Conservation (phyloP, 345 rosid species). For the Microthlaspi erraticum region DNA sequence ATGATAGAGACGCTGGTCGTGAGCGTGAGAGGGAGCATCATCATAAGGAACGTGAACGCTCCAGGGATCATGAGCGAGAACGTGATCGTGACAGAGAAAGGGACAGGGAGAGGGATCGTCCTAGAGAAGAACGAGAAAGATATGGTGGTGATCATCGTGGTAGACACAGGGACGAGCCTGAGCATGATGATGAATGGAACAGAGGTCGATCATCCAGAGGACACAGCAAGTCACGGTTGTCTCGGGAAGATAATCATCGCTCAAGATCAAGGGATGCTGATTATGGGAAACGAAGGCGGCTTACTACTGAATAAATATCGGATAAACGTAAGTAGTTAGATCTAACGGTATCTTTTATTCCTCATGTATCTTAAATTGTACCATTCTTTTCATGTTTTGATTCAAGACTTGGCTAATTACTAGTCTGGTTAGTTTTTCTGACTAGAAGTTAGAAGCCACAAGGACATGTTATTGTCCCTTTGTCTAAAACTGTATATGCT, state of each 20-base stretch:
- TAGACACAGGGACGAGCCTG: slow-evolving; percentile 61
- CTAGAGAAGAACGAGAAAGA: slow-evolving; percentile 68
- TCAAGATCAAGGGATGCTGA: slow-evolving; percentile 78
- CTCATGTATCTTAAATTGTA: slow-evolving; percentile 12
- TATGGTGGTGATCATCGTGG: slow-evolving; percentile 60
- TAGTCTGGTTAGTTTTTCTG: slow-evolving; percentile 6
- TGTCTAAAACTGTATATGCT: slow-evolving; percentile 26
- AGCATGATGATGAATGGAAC: slow-evolving; percentile 73
- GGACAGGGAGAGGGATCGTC: slow-evolving; percentile 67
- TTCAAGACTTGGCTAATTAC: not conserved
- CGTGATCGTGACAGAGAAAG: slow-evolving; percentile 54
- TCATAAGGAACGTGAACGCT: slow-evolving; percentile 65
- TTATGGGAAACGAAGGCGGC: slow-evolving; percentile 82
- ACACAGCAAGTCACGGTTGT: slow-evolving; percentile 62
- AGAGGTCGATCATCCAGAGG: slow-evolving; percentile 68
- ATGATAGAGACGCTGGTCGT: slow-evolving; percentile 65
- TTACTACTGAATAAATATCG: slow-evolving; percentile 54
- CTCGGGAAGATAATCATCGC: slow-evolving; percentile 70
- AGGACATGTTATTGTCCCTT: not conserved
- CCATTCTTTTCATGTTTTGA: slow-evolving; percentile 5
- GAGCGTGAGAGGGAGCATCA: slow-evolving; percentile 68
- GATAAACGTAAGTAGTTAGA: slow-evolving; percentile 33
- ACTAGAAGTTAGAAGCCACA: slow-evolving; percentile 13
- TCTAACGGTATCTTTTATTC: slow-evolving; percentile 17
- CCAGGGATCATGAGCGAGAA: slow-evolving; percentile 64